A percentile compares a stretch with the other conserved stretches of the same genome.
phyloP scores from a whole-genome alignment of 371 early-diverging fungal species.

The Circinella umbellata region DNA sequence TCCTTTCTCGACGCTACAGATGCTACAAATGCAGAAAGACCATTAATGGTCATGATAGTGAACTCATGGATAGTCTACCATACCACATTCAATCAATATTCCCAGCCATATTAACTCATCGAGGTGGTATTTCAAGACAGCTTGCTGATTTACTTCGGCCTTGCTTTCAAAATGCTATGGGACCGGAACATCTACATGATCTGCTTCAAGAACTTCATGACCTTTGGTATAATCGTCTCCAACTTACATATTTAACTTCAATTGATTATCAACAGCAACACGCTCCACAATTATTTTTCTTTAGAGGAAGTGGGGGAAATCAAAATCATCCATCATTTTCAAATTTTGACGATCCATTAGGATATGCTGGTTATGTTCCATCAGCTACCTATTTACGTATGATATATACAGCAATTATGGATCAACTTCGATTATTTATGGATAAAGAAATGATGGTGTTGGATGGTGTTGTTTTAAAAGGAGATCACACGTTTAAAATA shows the following conservation, averaged over 20 bases:
- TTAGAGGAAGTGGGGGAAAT: too few relatives aligned
- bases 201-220: background rate
- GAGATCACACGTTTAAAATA: background rate
- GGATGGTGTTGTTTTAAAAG: background rate
- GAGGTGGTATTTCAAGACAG: background rate
- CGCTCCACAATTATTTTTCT: too few relatives aligned
- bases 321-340: background rate
- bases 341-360: background rate
- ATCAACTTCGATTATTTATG: background rate
- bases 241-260: background rate
- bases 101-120: background rate
- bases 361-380: background rate
- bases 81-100: too few relatives aligned
- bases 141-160: background rate
- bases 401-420: background rate
- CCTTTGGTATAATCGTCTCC: background rate
- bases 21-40: too few relatives aligned
- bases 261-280: background rate
- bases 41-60: too few relatives aligned
- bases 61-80: too few relatives aligned
- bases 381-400: background rate
- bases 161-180: background rate
- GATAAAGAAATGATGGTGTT: conserved; percentile 3
- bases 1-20: too few relatives aligned
- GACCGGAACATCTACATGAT: background rate